Evolutionary conservation across 2,329 filamentous ascomycete species (phyloP).

Genomic region (Aspergillus pseudoterreus): DNA sequence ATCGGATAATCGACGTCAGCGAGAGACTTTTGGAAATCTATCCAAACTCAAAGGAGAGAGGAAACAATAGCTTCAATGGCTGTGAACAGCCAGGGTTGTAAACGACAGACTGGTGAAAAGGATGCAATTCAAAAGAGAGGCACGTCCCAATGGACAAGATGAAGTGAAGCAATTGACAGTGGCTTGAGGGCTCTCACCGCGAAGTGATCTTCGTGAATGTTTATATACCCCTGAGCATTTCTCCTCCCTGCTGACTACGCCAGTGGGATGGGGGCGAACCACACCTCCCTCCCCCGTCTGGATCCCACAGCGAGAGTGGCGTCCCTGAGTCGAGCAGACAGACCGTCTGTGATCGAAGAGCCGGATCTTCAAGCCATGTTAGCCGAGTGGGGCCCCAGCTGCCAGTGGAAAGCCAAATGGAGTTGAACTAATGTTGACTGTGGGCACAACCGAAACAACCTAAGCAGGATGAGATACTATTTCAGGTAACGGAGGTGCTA

Average conservation of each 20-base stretch:
- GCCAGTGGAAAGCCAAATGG: slow-evolving; percentile 14
- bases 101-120: slow-evolving; percentile 32
- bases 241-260: slow-evolving; percentile 9
- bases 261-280: slow-evolving; percentile 10
- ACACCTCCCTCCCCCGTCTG: slow-evolving; percentile 8
- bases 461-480: slow-evolving; percentile 18
- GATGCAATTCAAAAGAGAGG: slow-evolving; percentile 18
- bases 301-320: slow-evolving; percentile 4
- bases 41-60: slow-evolving; percentile 12
- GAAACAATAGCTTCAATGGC: slow-evolving; percentile 15
- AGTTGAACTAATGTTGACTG: slow-evolving; percentile 12
- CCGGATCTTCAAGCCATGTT: slow-evolving; percentile 20
- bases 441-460: slow-evolving; percentile 21
- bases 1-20: slow-evolving; percentile 6
- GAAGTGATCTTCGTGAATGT: slow-evolving; percentile 23
- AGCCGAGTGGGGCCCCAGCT: slow-evolving; percentile 17
- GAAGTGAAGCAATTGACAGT: slow-evolving; percentile 22
- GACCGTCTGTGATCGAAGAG: slow-evolving; percentile 14
- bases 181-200: slow-evolving; percentile 14
- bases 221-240: slow-evolving; percentile 34
- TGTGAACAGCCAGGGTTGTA: slow-evolving; percentile 21
- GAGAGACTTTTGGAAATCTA: slow-evolving; percentile 15
- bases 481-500: slow-evolving; percentile 18
- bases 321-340: slow-evolving; percentile 7
- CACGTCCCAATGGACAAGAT: slow-evolving; percentile 14